Base-by-base conservation (phyloP, 2,329 filamentous ascomycete genomes). In the Pseudogymnoascus sp. region DNA sequence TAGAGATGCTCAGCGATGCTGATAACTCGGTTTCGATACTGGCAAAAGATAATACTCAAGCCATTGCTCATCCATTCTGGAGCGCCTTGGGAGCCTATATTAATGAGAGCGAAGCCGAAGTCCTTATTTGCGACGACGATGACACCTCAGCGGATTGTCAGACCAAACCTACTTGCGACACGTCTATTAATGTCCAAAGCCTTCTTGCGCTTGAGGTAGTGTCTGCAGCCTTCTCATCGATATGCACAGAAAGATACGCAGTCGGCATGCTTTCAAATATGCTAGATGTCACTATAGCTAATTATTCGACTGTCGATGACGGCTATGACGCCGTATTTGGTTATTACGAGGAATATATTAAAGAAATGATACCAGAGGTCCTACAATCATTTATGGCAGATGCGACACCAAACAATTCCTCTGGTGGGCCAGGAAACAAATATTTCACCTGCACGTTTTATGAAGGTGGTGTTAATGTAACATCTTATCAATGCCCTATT, bases 261-360 rank as follows among this genome's bases (percentile, higher is more conserved):
- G 21, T 65, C 5, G 18, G 18, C 7, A 31, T 33, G 9, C 42
- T 65, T 15, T 5, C 7, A 9, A 21, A 13, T 2, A 48, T 55
- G 58, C n/a, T 65, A 2, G 39, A 48, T n/a, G 40, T 15, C 13
- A n/a, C 58, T 5, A 3, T 60, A 4, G 45, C 55, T 4, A 64
- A 64, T 39, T 64, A 64, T 21, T 55, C 63, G 6, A 36, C 45
- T 13, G 61, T 42, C 13, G 60, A 64, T 55, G 33, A 15, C 21
- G 63, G 64, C 4, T 65, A 65, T 29, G 64, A 65, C 40, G 18
- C 5, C 9, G 48, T 62, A 12, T 64, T 64, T 27, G 61, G 42
- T 25, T 31, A 65, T 40, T 65, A 65, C 48, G 63, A 60, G 6
- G n/a, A 58, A 10, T 65, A 62, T 27, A 37, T 59, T 12, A 63